phyloP scores from a whole-genome alignment of 1,139 yeast genomes.

The Waltiozyma sp. region DNA sequence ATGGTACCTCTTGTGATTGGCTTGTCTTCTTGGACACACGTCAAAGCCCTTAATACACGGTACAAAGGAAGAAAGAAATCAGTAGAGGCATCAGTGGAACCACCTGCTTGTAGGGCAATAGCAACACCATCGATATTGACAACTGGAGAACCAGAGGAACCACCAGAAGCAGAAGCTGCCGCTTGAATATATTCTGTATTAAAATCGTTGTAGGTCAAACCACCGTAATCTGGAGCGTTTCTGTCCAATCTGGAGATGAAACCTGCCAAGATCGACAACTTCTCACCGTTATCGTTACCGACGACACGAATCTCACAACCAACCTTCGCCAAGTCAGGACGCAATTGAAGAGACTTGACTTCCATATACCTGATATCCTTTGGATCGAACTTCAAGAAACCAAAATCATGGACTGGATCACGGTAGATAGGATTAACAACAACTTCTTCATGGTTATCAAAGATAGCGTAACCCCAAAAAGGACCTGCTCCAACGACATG shows the following conservation, averaged over 20 bases:
- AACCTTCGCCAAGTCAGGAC: slow-evolving; percentile 76
- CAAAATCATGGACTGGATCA: slow-evolving; percentile 85
- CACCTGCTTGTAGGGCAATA: slow-evolving; percentile 92
- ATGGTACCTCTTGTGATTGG: slow-evolving; percentile 77
- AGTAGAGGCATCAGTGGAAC: slow-evolving; percentile 82
- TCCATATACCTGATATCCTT: slow-evolving; percentile 60
- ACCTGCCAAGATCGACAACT: slow-evolving; percentile 78
- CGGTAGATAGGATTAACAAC: slow-evolving; percentile 73
- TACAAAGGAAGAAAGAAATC: slow-evolving; percentile 84
- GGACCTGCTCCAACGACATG: slow-evolving; percentile 97
- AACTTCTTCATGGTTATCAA: slow-evolving; percentile 91
- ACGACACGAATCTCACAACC: slow-evolving; percentile 91
- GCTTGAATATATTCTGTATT: slow-evolving; percentile 95
- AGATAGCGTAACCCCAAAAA: slow-evolving; percentile 80
- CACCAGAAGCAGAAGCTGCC: slow-evolving; percentile 93
- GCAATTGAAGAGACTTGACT: slow-evolving; percentile 52
- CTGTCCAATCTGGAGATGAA: slow-evolving; percentile 85
- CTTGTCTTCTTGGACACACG: slow-evolving; percentile 47
- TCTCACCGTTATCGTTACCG: slow-evolving; percentile 96
- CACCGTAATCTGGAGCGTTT: slow-evolving; percentile 92
- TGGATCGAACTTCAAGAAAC: slow-evolving; percentile 71
- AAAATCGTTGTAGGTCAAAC: slow-evolving; percentile 83
- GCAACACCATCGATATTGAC: slow-evolving; percentile 79
- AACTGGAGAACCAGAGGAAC: slow-evolving; percentile 93
- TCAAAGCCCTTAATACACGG: slow-evolving; percentile 72